Base-by-base conservation (phyloP, 805 yeast species). In the Zygosaccharomyces gambellarensis region DNA sequence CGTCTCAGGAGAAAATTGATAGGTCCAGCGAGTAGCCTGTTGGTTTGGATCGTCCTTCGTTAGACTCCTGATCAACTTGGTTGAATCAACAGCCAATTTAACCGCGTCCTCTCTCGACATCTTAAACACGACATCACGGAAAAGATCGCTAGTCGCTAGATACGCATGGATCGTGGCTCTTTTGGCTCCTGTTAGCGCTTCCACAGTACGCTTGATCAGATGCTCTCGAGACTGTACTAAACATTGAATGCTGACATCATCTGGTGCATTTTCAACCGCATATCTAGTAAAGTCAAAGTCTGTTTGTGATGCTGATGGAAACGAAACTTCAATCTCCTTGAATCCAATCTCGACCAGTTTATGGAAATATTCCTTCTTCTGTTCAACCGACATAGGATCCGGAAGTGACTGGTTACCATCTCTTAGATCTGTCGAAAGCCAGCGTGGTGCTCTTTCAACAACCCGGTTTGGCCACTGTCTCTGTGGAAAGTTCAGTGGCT, bases 381-480 rank as follows among this genome's bases (percentile, higher is more conserved):
- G 87, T 45, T 75, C 81, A 12, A 85, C 79, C 8, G 85, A 75
- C 92, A 85, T 85, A 27, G 92, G 92, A 69, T 85, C 92, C 25
- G 92, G 92, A 50, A 85, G 73, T 17, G 90, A 80, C 65, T 85
- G 92, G 69, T 85, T 85, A 54, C 92, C 92, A 62, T 85, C 92
- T 72, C 92, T 78, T 55, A 85, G 73, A 67, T 85, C 92, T 0
- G 92, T 85, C 7, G 88, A 80, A 47, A 85, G 73, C 92, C 92
- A 85, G 63, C 90, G 75, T 53, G 92, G 92, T 4, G 90, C 85
- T 64, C 81, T 82, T 43, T 78, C 76, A 59, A 85, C 81, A 41
- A 75, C 67, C 42, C 80, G 81, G 57, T 76, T 70, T 19, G 92
- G 92, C 92, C 92, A 85, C 39, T 78, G 75, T 67, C 92, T 75